phyloP scores from a whole-genome alignment of 148 eudicot species.

The Silene uniflora region DNA sequence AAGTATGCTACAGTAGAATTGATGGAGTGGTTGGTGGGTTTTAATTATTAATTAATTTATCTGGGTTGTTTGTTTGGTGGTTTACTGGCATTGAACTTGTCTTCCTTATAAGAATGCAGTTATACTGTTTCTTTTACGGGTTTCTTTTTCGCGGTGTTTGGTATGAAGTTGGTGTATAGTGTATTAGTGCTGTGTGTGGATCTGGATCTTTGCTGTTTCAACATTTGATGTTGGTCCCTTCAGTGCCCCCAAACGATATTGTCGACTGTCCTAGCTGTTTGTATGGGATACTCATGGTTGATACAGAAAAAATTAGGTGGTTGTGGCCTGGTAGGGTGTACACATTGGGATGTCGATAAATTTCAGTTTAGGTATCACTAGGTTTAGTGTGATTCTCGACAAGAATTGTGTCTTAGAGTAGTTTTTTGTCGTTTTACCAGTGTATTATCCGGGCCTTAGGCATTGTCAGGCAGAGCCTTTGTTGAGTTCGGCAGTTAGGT shows the following conservation, averaged over 20 bases:
- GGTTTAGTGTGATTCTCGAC: background rate
- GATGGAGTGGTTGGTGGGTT: slow-evolving; percentile 15
- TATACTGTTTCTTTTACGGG: background rate
- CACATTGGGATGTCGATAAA: background rate
- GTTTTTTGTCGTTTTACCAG: background rate
- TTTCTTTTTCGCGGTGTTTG: background rate
- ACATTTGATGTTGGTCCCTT: background rate
- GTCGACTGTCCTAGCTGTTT: background rate
- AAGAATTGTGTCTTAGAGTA: background rate
- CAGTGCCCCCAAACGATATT: background rate
- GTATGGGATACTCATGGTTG: background rate
- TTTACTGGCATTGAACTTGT: slow-evolving; percentile 14
- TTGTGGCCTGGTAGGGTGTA: background rate
- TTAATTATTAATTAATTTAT: background rate
- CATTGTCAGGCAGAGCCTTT: background rate
- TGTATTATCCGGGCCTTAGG: background rate
- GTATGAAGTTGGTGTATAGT: background rate
- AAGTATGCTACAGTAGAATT: slow-evolving; percentile 11
- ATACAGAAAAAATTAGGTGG: background rate
- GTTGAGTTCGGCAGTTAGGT: slow-evolving; percentile 1
- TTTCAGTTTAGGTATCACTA: background rate
- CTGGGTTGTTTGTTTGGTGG: slow-evolving; percentile 13
- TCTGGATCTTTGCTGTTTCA: background rate
- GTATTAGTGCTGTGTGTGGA: slow-evolving; percentile 1
- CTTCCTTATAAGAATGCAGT: background rate